phyloP scores from a whole-genome alignment of 2,329 filamentous ascomycete genomes.

The Byssothecium circinans region DNA sequence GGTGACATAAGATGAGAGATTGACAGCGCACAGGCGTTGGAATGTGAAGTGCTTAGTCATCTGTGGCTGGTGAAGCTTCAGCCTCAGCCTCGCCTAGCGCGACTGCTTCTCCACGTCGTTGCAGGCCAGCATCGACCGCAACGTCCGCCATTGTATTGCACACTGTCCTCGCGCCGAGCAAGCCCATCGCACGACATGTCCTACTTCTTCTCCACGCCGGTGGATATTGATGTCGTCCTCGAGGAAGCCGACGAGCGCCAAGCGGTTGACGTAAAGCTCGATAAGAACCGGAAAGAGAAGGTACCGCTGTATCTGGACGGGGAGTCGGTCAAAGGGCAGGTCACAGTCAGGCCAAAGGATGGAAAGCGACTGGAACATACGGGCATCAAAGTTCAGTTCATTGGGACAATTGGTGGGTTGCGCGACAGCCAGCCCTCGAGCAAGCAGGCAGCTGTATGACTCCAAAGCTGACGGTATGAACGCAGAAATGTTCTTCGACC shows the following conservation, averaged over 20 bases:
- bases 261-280: slow-evolving; percentile 96
- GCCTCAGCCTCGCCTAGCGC: no score
- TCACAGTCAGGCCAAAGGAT: slow-evolving; percentile 95
- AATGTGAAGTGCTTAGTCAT: no score
- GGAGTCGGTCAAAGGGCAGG: slow-evolving; percentile 94
- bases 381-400: slow-evolving; percentile 99
- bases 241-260: slow-evolving; percentile 91
- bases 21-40: no score
- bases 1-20: no score
- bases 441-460: background rate
- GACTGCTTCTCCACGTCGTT: no score
- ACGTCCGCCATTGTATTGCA: slow-evolving; percentile 18
- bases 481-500: slow-evolving; percentile 98
- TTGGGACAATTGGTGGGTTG: slow-evolving; percentile 86
- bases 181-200: slow-evolving; percentile 64
- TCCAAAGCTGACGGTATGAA: slow-evolving; percentile 17
- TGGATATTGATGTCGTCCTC: slow-evolving; percentile 98
- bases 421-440: background rate
- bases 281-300: slow-evolving; percentile 97
- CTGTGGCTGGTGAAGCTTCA: no score
- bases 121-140: slow-evolving; percentile 17
- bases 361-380: slow-evolving; percentile 97
- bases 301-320: slow-evolving; percentile 97
- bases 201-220: slow-evolving; percentile 89
- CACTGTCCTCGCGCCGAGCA: slow-evolving; percentile 6